Conservation (phyloP, 495 filamentous ascomycete genomes). For the Neurospora sp. region DNA sequence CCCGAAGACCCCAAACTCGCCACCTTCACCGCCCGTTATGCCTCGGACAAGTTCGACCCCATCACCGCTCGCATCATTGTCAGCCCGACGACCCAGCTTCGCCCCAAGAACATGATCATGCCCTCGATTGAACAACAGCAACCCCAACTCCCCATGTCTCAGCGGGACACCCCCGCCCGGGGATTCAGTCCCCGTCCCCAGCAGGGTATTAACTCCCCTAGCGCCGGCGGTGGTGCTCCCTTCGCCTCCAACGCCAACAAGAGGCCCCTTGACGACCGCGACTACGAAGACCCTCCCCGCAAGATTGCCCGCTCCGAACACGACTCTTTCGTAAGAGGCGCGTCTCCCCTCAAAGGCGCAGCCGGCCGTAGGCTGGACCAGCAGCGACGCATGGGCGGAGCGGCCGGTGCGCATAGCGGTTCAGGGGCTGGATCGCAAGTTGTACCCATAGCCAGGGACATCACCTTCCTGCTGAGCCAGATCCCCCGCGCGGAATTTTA, state of each 20-base stretch:
- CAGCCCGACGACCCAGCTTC: conserved; percentile 64
- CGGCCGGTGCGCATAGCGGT: conserved; percentile 27
- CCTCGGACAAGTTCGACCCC: conserved; percentile 48
- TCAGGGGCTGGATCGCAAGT: conserved; percentile 23
- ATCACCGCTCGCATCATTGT: conserved; percentile 72
- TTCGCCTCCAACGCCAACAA: conserved; percentile 30
- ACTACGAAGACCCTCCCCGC: conserved; percentile 71
- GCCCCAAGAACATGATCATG: conserved; percentile 44
- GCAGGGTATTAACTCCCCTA: conserved; percentile 54
- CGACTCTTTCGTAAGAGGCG: conserved; percentile 48
- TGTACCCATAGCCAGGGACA: conserved; percentile 57
- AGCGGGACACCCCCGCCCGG: conserved; percentile 14
- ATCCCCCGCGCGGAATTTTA: conserved; percentile 72
- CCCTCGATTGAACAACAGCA: conserved; percentile 40
- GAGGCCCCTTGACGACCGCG: conserved; percentile 57
- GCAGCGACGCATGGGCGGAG: conserved; percentile 51
- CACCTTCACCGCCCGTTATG: conserved; percentile 67
- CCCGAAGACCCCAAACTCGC: conserved; percentile 72
- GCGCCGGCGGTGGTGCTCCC: background rate
- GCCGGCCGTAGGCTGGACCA: conserved; percentile 76
- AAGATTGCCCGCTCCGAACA: conserved; percentile 42
- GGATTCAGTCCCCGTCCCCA: conserved; percentile 40
- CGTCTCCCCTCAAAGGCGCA: conserved; percentile 78
- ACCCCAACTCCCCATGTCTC: conserved; percentile 42
- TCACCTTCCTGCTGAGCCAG: conserved; percentile 72